phyloP scores from a whole-genome alignment of 164 flowering plant genomes.

The Cinnamomum micranthum region DNA sequence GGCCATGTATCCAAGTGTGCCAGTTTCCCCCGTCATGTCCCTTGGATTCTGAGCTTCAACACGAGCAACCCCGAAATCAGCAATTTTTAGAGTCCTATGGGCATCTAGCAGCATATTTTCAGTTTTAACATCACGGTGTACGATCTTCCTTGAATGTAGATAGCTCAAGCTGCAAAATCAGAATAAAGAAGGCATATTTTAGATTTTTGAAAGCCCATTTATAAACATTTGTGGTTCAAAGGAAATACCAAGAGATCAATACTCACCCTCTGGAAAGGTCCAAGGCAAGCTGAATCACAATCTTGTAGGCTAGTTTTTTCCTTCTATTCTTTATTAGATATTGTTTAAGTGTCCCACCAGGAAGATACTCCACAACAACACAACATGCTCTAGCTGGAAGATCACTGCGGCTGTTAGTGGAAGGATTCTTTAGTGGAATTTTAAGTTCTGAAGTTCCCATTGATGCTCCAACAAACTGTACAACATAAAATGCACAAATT shows the following conservation, averaged over 20 bases:
- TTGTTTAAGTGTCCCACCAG: constrained; percentile 70
- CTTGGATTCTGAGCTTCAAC: constrained; percentile 85
- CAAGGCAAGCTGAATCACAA: constrained; percentile 26
- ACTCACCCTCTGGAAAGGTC: constrained; percentile 28
- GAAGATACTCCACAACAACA: constrained; percentile 88
- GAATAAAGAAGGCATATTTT: background rate
- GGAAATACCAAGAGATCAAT: background rate
- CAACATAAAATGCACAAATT: constrained; percentile 1
- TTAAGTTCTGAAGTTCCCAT: constrained; percentile 84
- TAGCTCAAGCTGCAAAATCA: constrained; percentile 59
- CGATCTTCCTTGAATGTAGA: constrained; percentile 77
- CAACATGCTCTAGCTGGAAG: constrained; percentile 80
- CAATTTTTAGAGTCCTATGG: constrained; percentile 57
- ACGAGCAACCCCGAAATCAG: constrained; percentile 93
- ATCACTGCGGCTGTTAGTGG: constrained; percentile 25
- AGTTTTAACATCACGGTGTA: constrained; percentile 83
- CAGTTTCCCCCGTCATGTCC: constrained; percentile 93
- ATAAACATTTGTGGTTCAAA: background rate
- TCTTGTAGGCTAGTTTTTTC: constrained; percentile 21
- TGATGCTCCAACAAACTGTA: constrained; percentile 90
- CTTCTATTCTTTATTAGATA: constrained; percentile 19
- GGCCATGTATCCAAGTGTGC: constrained; percentile 95
- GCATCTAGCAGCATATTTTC: constrained; percentile 72
- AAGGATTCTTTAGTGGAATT: constrained; percentile 43
- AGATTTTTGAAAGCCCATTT: background rate